These are phyloP conservation scores for Solanum pinnatisectum DNA, from an alignment of 257 asterid genomes.

Conservation along the genomic window DNA sequence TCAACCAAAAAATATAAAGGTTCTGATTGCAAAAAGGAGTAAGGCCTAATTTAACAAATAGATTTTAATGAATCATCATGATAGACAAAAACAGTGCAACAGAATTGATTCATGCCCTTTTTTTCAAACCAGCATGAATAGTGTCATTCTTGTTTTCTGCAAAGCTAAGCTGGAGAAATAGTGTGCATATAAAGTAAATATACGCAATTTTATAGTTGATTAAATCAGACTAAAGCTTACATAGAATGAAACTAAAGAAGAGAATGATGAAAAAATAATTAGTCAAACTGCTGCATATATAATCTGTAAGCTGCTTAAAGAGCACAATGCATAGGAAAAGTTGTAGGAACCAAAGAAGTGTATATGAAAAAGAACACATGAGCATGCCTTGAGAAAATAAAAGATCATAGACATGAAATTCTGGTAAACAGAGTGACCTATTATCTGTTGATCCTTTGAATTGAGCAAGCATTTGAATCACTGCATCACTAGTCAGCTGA, in stretches of 20 bases:
- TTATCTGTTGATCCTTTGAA: conserved; percentile 69
- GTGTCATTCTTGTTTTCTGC: background rate
- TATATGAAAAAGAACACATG: background rate
- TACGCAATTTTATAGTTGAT: background rate
- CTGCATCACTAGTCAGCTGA: conserved; percentile 51
- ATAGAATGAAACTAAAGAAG: background rate
- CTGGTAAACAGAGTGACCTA: conserved; percentile 27
- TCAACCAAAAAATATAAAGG: background rate
- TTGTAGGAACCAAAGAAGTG: background rate
- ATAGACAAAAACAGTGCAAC: background rate
- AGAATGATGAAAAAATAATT: background rate
- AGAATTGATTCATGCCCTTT: background rate
- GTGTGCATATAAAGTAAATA: background rate
- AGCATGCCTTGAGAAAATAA: background rate
- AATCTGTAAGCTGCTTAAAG: background rate
- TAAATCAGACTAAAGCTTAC: background rate
- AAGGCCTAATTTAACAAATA: no score
- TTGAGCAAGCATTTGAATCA: conserved; percentile 71
- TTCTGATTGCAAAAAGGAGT: background rate
- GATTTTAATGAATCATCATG: background rate
- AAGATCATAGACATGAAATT: background rate
- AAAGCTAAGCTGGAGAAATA: background rate
- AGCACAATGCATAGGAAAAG: background rate
- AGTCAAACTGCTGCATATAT: background rate
- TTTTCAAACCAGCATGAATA: background rate